phyloP scores from a whole-genome alignment of 768 basidiomycete genomes.

The Mycena pura region DNA sequence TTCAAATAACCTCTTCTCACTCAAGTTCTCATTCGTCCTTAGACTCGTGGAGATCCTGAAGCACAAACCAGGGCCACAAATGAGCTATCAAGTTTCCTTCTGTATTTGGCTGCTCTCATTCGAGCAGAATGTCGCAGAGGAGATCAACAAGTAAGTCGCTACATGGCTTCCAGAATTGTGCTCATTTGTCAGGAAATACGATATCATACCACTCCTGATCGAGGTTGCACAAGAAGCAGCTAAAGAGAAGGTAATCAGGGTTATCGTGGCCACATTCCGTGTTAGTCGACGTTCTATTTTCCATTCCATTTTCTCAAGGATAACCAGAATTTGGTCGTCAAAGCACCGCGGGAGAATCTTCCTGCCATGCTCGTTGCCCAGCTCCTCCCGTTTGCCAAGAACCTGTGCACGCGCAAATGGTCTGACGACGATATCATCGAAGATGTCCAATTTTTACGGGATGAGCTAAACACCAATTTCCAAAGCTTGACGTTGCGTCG shows the following conservation, averaged over 20 bases:
- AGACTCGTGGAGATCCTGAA: conserved; percentile 87
- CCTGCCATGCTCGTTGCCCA: conserved; percentile 92
- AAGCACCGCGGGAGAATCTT: conserved; percentile 87
- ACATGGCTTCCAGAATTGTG: not conserved
- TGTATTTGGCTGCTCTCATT: conserved; percentile 96
- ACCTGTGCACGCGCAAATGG: conserved; percentile 85
- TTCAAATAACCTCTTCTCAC: not conserved
- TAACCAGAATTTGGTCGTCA: conserved; percentile 82
- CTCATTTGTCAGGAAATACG: conserved; percentile 69
- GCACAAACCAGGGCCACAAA: conserved; percentile 85
- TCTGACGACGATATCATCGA: conserved; percentile 95
- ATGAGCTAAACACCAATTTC: conserved; percentile 85
- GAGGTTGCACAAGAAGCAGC: conserved; percentile 87
- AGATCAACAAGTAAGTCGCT: conserved; percentile 79
- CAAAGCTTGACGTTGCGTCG: conserved; percentile 85
- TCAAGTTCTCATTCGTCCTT: conserved; percentile 2
- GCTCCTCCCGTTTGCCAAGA: conserved; percentile 86
- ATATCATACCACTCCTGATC: conserved; percentile 85
- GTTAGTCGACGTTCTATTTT: conserved; percentile 47
- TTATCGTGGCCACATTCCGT: conserved; percentile 90
- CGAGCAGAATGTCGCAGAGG: conserved; percentile 82
- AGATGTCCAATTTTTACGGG: conserved; percentile 86
- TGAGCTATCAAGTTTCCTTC: conserved; percentile 93
- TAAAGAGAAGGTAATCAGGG: conserved; percentile 96
- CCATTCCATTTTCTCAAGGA: conserved; percentile 8